Base-by-base conservation (phyloP, 345 rosid species). In the Psidium friedrichsthalianum region DNA sequence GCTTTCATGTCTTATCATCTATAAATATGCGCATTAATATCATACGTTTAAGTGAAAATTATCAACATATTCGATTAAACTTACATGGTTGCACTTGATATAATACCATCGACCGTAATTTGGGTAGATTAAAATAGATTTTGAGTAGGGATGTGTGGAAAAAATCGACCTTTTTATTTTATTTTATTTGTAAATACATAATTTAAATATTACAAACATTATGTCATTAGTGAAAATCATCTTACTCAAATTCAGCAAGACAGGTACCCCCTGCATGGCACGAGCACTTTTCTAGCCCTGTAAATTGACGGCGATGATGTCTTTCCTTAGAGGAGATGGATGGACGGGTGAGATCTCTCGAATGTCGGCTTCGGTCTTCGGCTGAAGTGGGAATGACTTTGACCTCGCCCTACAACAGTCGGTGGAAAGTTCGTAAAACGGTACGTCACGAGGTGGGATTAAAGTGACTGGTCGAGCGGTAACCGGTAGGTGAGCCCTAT, bases 331-430 rank as follows among this genome's bases (percentile, higher is more conserved):
- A 4, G 2, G 12, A 11, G 22, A 32, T 40, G 12, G 29, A n/a
- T n/a, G 44, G 44, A 18, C 78, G 78, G 78, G 24, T 11, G 78
- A 16, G 78, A 64, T 64, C 76, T 64, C 78, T 10, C 22, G 44
- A 32, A 20, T 4, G 44, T 64, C 78, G 44, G 78, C 78, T 42
- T 64, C 78, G 78, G 78, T 32, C 78, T 11, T 64, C 78, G 44
- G 78, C 78, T 64, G 22, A 64, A 64, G 78, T 64, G 78, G 78
- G 78, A 61, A 14, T 61, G 74, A 61, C 74, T 20, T 64, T 64
- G 78, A 64, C 44, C 24, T 16, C 0, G 25, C 58, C n/a, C 36
- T 36, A 36, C 36, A 6, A 18, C 2, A 12, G 3, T 64, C 5
- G 78, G 78, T 16, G 44, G 8, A 5, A 18, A 36, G 44, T 64